Evolutionary conservation across 768 basidiomycete genomes (phyloP), one percentile per base, ranked within the genome.

Genomic region (Trametes punicea): DNA sequence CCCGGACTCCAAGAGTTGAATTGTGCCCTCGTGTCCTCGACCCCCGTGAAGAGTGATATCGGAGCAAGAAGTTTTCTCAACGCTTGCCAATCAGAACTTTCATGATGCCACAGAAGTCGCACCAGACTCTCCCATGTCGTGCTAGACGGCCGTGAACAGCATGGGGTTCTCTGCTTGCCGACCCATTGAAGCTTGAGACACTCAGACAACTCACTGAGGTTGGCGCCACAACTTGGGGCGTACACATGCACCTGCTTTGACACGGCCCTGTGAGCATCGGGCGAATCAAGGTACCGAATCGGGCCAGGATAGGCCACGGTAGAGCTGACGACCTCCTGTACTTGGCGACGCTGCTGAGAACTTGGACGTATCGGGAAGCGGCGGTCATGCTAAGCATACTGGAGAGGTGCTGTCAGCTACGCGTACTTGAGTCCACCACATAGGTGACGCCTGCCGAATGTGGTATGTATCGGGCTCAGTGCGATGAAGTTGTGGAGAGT

Each of bases 381-480:
- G 21, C 38, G n/a, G n/a, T n/a, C n/a, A 7, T 20, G 30, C 21
- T 40, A 41, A 25, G 30, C 33, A 13, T 34, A 21, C 21, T 4
- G 44, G 7, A 41, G 18, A 18, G 34, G 34, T 23, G 52, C 44
- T 38, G 52, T 54, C 52, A 54, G 10, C 27, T 54, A 54, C 44
- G 52, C 52, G 34, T 54, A 54, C 45, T 54, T 29, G 33, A 30
- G 34, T 30, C 21, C 15, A 23, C 21, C 38, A n/a, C 39, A 15
- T 47, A 2, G 18, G 20, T 2, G 27, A 30, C 51, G 45, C 34
- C 34, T 23, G 33, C 25, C 31, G 31, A 13, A 21, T 8, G 33
- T 7, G 3, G 47, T 21, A n/a, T n/a, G 42, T 26, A 27, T 42
- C 50, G 50, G 40, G 29, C 9, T 36, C 8, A 25, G 25, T 10